Evolutionary conservation across 805 yeast species (phyloP).

Genomic region (Kluyveromyces lactis): DNA sequence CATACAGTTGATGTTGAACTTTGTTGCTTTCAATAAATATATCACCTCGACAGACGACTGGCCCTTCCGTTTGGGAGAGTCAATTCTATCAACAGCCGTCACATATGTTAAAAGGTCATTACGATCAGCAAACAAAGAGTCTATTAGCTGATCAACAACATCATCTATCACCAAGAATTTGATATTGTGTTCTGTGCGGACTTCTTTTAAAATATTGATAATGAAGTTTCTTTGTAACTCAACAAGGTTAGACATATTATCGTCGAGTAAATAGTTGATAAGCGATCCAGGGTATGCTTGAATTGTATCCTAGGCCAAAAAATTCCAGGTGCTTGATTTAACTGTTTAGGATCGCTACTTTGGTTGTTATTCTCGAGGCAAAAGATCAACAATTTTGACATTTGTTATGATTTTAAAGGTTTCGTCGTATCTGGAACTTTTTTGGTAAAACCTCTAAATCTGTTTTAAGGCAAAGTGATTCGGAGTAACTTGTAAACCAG

Average conservation of each 20-base stretch:
- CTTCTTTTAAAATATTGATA: slow-evolving; percentile 31
- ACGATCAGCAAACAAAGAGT: slow-evolving; percentile 34
- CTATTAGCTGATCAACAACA: slow-evolving; percentile 40
- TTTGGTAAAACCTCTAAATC: no score
- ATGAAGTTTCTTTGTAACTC: slow-evolving; percentile 33
- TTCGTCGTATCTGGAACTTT: no score
- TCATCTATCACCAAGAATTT: slow-evolving; percentile 52
- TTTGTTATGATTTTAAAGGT: no score
- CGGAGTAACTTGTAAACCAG: no score
- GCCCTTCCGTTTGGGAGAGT: slow-evolving; percentile 45
- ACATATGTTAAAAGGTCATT: slow-evolving; percentile 45
- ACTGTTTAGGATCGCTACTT: no score
- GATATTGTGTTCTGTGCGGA: slow-evolving; percentile 37
- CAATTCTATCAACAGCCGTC: slow-evolving; percentile 58
- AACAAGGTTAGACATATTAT: slow-evolving; percentile 34
- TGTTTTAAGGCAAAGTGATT: no score
- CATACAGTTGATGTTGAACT: slow-evolving; percentile 66
- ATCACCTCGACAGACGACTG: slow-evolving; percentile 68
- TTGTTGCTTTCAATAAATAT: slow-evolving; percentile 65
- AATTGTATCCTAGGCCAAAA: no score
- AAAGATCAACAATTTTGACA: no score
- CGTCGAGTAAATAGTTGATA: no score
- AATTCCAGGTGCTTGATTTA: no score
- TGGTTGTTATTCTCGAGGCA: no score
- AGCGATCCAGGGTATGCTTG: no score